Percentiles rank a stretch among this genome's conserved stretches.
phyloP scores from a whole-genome alignment of 108 stramenopile genomes.

The Schizochytrium sp. region DNA sequence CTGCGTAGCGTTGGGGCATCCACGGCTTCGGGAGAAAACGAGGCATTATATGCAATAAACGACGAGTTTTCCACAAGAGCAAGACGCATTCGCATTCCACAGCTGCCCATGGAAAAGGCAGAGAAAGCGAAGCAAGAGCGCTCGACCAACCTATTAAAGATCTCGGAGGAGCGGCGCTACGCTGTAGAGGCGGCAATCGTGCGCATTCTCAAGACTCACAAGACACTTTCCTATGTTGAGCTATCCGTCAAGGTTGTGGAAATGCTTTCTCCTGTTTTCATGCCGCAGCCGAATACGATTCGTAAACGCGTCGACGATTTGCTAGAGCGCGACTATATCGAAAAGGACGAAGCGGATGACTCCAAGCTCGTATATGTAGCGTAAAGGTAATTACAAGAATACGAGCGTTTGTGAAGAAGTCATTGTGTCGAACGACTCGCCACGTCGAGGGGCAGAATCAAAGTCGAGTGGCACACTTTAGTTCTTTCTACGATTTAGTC shows the following conservation, averaged over 20 bases:
- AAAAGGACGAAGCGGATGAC: slow-evolving; percentile 64
- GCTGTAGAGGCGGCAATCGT: slow-evolving; percentile 98
- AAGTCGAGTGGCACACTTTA: too few species aligned
- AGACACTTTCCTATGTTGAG: slow-evolving; percentile 90
- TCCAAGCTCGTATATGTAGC: slow-evolving; percentile 58
- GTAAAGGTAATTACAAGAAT: not conserved
- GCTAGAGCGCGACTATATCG: slow-evolving; percentile 89
- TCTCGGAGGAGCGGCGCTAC: slow-evolving; percentile 87
- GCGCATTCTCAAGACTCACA: slow-evolving; percentile 98
- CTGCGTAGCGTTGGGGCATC: slow-evolving; percentile 64
- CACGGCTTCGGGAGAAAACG: not conserved
- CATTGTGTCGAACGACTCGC: too few species aligned
- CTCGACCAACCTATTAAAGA: not conserved
- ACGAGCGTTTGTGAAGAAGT: not conserved
- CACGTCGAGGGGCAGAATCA: too few species aligned
- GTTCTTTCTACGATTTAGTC: not conserved
- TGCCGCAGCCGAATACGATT: slow-evolving; percentile 81
- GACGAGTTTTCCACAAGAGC: slow-evolving; percentile 72
- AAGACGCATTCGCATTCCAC: slow-evolving; percentile 90
- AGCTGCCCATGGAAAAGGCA: slow-evolving; percentile 34
- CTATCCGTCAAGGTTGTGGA: slow-evolving; percentile 86
- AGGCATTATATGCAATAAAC: slow-evolving; percentile 68
- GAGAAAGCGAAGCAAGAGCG: not conserved
- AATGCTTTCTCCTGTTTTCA: slow-evolving; percentile 88
- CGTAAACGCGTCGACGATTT: slow-evolving; percentile 78